These are phyloP conservation scores for Malus sieversii DNA, from an alignment of 306 rosid species.

Conservation along the genomic window DNA sequence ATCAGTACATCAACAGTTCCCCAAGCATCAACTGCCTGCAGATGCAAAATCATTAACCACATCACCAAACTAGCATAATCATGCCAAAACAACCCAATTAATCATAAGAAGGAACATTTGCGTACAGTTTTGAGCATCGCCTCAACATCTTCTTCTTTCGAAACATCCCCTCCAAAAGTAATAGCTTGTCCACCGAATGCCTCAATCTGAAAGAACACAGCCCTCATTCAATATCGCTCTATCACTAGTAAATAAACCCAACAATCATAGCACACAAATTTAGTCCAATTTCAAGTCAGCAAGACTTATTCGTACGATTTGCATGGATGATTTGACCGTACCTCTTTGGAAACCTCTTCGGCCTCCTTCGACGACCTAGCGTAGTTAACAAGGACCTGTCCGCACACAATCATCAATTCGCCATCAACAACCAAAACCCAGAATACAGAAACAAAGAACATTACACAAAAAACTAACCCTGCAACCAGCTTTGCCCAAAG, in stretches of 20 bases:
- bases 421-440: background rate
- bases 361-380: conserved; percentile 95
- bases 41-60: conserved; percentile 30
- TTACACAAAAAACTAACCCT: conserved; percentile 40
- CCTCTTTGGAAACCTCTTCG: conserved; percentile 90
- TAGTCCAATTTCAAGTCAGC: background rate
- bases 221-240: background rate
- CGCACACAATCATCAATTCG: background rate
- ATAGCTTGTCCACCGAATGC: conserved; percentile 77
- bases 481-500: conserved; percentile 89
- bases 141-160: conserved; percentile 79
- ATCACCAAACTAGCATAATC: conserved; percentile 8
- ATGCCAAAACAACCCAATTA: conserved; percentile 16
- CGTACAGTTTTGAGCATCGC: conserved; percentile 86
- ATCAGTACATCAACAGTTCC: conserved; percentile 88
- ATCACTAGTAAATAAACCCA: background rate
- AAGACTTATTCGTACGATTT: background rate
- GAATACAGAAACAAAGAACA: background rate
- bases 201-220: conserved; percentile 50
- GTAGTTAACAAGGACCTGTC: conserved; percentile 80
- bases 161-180: conserved; percentile 85
- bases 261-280: background rate
- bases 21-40: conserved; percentile 89
- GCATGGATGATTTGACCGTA: conserved; percentile 8
- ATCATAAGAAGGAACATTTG: conserved; percentile 3